Percentiles rank a stretch among this genome's conserved stretches.
phyloP scores from a whole-genome alignment of 2,329 filamentous ascomycete species.

The Plectosphaerella plurivora region DNA sequence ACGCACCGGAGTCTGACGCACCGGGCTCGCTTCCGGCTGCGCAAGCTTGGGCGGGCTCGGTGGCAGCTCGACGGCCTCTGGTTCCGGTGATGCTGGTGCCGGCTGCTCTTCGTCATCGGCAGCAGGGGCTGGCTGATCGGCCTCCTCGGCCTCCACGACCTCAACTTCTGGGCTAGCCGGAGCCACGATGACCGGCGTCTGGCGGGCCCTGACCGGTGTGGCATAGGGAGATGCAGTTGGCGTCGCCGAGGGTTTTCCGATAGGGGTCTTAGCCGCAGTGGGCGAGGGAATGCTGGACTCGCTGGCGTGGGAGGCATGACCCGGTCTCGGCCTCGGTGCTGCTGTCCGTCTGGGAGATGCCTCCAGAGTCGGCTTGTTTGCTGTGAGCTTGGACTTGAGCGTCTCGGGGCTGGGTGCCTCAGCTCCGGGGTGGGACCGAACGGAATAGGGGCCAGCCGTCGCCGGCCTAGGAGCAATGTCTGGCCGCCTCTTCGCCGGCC shows the following conservation, averaged over 20 bases:
- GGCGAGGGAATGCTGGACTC: slow-evolving; percentile 47
- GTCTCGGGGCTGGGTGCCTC: slow-evolving; percentile 45
- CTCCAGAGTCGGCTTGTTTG: slow-evolving; percentile 43
- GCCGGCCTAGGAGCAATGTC: slow-evolving; percentile 56
- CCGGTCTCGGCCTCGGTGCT: slow-evolving; percentile 38
- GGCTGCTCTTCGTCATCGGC: slow-evolving; percentile 3
- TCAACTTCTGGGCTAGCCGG: slow-evolving; percentile 41
- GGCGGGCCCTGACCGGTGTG: slow-evolving; percentile 35
- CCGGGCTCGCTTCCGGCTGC: not conserved
- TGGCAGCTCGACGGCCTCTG: slow-evolving; percentile 18
- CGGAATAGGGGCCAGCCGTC: slow-evolving; percentile 62
- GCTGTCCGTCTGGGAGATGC: slow-evolving; percentile 47
- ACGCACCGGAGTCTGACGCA: not conserved
- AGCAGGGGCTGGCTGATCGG: slow-evolving; percentile 1
- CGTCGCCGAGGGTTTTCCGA: not conserved
- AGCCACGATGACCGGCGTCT: slow-evolving; percentile 18
- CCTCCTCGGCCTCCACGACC: slow-evolving; percentile 44
- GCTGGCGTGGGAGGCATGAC: slow-evolving; percentile 44
- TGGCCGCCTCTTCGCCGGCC: slow-evolving; percentile 53
- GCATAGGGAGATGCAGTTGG: slow-evolving; percentile 31
- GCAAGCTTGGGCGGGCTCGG: not conserved
- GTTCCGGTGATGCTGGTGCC: slow-evolving; percentile 2
- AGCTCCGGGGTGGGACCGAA: slow-evolving; percentile 40
- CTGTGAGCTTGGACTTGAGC: slow-evolving; percentile 39
- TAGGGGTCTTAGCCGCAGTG: slow-evolving; percentile 21